Percentiles rank a stretch among this genome's conserved stretches.
phyloP scores from a whole-genome alignment of 2,329 filamentous ascomycete genomes.

The Colletotrichum brevisporum region DNA sequence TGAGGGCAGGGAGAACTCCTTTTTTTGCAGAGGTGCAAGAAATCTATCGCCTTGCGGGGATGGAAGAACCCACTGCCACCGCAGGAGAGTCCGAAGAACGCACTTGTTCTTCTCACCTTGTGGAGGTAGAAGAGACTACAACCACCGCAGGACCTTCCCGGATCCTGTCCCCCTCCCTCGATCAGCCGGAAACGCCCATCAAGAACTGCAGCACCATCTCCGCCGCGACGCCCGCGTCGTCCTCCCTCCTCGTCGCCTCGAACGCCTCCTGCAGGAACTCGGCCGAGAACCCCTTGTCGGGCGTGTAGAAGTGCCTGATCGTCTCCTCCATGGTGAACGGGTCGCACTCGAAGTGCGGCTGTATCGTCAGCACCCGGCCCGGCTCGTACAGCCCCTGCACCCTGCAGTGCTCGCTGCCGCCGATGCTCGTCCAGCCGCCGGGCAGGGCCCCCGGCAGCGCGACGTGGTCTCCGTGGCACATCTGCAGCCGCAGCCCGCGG shows the following conservation, averaged over 20 bases:
- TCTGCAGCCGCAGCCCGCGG: constrained; percentile 55
- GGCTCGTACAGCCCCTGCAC: constrained; percentile 60
- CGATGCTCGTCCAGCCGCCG: constrained; percentile 55
- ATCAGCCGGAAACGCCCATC: neutral
- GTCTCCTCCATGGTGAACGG: constrained; percentile 54
- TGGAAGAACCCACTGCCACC: too few relatives aligned
- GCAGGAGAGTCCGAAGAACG: too few relatives aligned
- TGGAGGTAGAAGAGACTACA: neutral
- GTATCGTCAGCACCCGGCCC: constrained; percentile 56
- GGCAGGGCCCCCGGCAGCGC: constrained; percentile 49
- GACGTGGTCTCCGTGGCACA: constrained; percentile 62
- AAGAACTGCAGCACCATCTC: constrained; percentile 29
- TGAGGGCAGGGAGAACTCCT: too few relatives aligned
- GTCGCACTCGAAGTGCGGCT: constrained; percentile 64
- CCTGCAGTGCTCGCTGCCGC: constrained; percentile 56
- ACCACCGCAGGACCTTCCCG: too few relatives aligned
- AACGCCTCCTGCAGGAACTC: constrained; percentile 21
- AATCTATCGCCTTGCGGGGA: too few relatives aligned
- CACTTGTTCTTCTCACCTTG: too few relatives aligned
- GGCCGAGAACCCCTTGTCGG: constrained; percentile 21
- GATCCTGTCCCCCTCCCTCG: too few relatives aligned
- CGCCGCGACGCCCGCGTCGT: constrained; percentile 15
- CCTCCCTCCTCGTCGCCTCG: constrained; percentile 14
- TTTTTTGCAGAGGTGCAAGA: too few relatives aligned
- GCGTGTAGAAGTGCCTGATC: constrained; percentile 32